Conservation (phyloP, 495 filamentous ascomycete species). For the Aspergillus campestris region DNA sequence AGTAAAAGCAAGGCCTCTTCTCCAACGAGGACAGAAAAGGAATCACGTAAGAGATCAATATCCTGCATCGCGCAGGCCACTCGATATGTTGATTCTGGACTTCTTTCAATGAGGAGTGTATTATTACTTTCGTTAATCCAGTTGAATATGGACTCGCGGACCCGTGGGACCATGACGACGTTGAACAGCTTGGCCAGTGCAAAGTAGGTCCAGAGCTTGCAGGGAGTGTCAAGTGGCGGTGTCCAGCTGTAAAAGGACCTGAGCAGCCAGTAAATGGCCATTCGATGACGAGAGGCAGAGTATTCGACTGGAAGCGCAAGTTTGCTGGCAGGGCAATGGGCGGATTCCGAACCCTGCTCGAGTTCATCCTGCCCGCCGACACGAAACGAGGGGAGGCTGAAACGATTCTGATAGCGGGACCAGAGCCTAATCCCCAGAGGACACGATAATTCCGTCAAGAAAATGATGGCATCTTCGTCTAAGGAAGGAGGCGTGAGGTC, state of each 20-base stretch:
- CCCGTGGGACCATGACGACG: constrained; percentile 27
- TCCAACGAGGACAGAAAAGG: constrained; percentile 42
- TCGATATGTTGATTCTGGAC: constrained; percentile 38
- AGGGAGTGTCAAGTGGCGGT: constrained; percentile 53
- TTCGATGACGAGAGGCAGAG: constrained; percentile 50
- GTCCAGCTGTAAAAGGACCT: constrained; percentile 40
- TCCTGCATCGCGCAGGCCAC: constrained; percentile 38
- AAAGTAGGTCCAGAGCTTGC: constrained; percentile 55
- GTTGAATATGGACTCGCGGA: constrained; percentile 30
- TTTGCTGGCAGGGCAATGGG: background rate
- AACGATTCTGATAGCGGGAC: constrained; percentile 32
- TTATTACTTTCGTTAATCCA: constrained; percentile 42
- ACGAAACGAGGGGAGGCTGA: constrained; percentile 32
- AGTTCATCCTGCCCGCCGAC: constrained; percentile 30
- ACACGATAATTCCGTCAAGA: constrained; percentile 50
- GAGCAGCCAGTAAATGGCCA: constrained; percentile 51
- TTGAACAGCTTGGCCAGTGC: constrained; percentile 50
- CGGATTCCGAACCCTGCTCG: constrained; percentile 2
- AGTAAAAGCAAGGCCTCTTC: constrained; percentile 35
- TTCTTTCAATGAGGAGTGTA: constrained; percentile 34
- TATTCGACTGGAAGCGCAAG: constrained; percentile 41
- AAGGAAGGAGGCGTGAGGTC: constrained; percentile 53
- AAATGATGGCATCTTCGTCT: constrained; percentile 51
- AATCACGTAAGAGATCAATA: constrained; percentile 27
- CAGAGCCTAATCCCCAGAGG: constrained; percentile 41